These are phyloP conservation scores for Limtongozyma cylindracea DNA, from an alignment of 805 yeast genomes.

Conservation along the genomic window DNA sequence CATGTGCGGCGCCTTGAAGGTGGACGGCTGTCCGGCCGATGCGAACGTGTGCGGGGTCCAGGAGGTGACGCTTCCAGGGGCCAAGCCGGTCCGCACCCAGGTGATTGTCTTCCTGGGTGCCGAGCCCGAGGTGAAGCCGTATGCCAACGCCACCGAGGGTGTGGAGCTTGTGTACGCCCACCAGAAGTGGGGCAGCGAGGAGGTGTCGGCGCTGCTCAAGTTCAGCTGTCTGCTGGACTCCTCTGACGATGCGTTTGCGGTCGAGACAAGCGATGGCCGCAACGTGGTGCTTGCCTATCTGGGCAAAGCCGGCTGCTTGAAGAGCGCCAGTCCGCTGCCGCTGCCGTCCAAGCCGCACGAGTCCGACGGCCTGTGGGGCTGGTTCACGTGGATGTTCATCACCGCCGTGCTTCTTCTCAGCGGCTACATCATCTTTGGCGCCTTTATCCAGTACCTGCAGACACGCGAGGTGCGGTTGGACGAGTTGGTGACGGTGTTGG, in stretches of 20 bases:
- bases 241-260: conserved; percentile 8
- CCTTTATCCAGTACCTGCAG: too few relatives aligned
- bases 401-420: too few relatives aligned
- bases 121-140: too few relatives aligned
- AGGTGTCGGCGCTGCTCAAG: conserved; percentile 37
- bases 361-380: too few relatives aligned
- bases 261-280: conserved; percentile 7
- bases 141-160: too few relatives aligned
- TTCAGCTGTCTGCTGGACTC: conserved; percentile 10
- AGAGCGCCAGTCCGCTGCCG: conserved; percentile 7
- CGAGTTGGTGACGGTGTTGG: too few relatives aligned
- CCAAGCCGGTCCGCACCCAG: too few relatives aligned
- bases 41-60: conserved; percentile 65
- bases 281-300: conserved; percentile 6
- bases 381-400: too few relatives aligned
- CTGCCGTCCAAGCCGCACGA: conserved; percentile 6
- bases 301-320: conserved; percentile 15
- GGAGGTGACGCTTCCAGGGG: conserved; percentile 19
- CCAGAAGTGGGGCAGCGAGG: conserved; percentile 17
- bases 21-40: conserved; percentile 35
- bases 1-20: conserved; percentile 22
- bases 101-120: too few relatives aligned
- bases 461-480: too few relatives aligned
- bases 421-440: too few relatives aligned
- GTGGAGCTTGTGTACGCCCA: too few relatives aligned